phyloP scores from a whole-genome alignment of 768 basidiomycete genomes.

The Termitomyces sp. region DNA sequence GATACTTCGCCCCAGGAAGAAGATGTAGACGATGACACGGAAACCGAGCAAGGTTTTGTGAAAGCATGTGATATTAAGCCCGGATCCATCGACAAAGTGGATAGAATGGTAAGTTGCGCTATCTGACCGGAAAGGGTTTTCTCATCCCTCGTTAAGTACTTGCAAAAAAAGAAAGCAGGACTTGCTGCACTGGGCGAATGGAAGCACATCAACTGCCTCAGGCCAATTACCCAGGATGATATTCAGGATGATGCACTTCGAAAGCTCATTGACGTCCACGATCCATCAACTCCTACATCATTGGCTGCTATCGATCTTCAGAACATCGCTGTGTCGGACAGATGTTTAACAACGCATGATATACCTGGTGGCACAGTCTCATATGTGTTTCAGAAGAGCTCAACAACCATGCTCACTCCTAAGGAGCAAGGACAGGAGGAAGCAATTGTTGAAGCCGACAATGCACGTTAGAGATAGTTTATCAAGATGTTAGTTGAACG shows the following conservation, averaged over 20 bases:
- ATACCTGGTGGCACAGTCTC: slow-evolving; percentile 67
- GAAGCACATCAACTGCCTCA: slow-evolving; percentile 79
- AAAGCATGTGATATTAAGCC: slow-evolving; percentile 58
- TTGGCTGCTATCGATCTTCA: slow-evolving; percentile 45
- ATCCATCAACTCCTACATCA: slow-evolving; percentile 13
- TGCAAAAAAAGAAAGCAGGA: slow-evolving; percentile 61
- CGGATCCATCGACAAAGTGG: slow-evolving; percentile 37
- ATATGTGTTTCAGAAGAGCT: slow-evolving; percentile 66
- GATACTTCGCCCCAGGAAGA: slow-evolving; percentile 20
- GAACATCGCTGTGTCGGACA: slow-evolving; percentile 34
- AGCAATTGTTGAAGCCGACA: background rate
- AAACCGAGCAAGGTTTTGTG: slow-evolving; percentile 49
- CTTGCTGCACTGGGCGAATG: slow-evolving; percentile 76
- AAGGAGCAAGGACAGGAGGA: background rate
- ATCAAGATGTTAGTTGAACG: background rate
- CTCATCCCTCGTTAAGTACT: slow-evolving; percentile 37
- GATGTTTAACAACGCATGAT: slow-evolving; percentile 26
- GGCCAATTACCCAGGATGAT: slow-evolving; percentile 33
- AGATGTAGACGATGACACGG: slow-evolving; percentile 18
- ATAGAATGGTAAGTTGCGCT: slow-evolving; percentile 41
- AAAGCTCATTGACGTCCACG: slow-evolving; percentile 29
- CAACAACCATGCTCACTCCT: background rate
- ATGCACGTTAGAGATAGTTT: background rate
- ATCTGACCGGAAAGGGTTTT: slow-evolving; percentile 3
- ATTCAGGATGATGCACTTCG: slow-evolving; percentile 67